Percentiles rank a stretch among this genome's conserved stretches.
Evolutionary conservation across 768 basidiomycete species (phyloP).

Genomic region (Solioccasus polychromus): DNA sequence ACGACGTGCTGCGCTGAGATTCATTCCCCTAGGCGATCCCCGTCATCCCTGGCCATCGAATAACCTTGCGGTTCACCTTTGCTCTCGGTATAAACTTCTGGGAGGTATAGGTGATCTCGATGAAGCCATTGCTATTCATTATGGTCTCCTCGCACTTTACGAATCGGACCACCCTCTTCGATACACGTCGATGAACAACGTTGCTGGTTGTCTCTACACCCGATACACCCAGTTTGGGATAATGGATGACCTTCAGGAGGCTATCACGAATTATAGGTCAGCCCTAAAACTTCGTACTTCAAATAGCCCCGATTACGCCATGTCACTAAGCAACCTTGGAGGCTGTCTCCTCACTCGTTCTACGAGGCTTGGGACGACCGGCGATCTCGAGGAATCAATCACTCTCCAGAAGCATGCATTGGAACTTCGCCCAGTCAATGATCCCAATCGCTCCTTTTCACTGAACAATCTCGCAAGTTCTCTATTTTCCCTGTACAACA

Average conservation of each 20-base stretch:
- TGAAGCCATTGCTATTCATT: not conserved
- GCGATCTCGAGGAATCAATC: slow-evolving; percentile 20
- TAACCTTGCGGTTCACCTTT: not conserved
- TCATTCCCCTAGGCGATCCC: not conserved
- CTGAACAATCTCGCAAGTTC: slow-evolving; percentile 17
- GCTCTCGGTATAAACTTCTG: not conserved
- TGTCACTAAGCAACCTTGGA: slow-evolving; percentile 1
- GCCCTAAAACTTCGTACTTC: not conserved
- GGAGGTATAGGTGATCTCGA: not conserved
- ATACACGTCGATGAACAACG: not conserved
- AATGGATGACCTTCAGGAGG: not conserved
- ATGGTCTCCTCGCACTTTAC: not conserved
- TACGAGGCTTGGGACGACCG: not conserved
- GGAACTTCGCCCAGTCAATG: slow-evolving; percentile 3
- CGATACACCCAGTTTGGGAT: too few relatives aligned
- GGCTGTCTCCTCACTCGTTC: not conserved
- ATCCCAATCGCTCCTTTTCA: slow-evolving; percentile 4
- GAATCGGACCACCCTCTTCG: not conserved
- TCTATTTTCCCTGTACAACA: slow-evolving; percentile 5
- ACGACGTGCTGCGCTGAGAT: slow-evolving; percentile 1
- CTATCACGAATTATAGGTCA: not conserved
- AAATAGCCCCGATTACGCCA: not conserved
- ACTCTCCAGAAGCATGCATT: slow-evolving; percentile 5
- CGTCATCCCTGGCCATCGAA: not conserved
- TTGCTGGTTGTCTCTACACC: not conserved